phyloP scores from a whole-genome alignment of 139 green algal genomes.

The Tetradesmus lagerheimii region DNA sequence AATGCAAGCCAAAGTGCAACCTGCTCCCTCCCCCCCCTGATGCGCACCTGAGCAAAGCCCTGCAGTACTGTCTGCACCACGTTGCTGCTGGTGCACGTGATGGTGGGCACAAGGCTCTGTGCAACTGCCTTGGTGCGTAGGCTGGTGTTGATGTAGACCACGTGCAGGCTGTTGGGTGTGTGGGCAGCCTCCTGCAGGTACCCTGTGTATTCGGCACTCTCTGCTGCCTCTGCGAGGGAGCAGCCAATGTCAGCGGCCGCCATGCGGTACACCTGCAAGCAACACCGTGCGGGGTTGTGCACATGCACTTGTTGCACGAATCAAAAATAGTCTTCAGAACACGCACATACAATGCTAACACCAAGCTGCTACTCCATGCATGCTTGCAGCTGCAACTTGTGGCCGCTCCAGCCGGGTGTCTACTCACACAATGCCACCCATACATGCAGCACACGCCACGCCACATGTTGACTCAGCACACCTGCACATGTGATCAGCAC shows the following conservation, averaged over 20 bases:
- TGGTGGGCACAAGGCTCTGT: conserved; percentile 92
- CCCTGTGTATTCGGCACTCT: conserved; percentile 77
- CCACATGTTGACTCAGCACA: too few species aligned
- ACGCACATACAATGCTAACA: too few species aligned
- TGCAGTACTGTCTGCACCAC: conserved; percentile 98
- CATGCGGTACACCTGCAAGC: conserved; percentile 91
- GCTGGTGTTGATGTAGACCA: conserved; percentile 99
- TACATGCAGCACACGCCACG: too few species aligned
- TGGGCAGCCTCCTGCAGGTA: conserved; percentile 75
- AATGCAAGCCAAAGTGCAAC: neutral
- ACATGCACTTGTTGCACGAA: too few species aligned
- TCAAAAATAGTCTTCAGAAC: too few species aligned
- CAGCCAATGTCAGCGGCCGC: conserved; percentile 89
- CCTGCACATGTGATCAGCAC: conserved; percentile 1
- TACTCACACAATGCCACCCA: too few species aligned
- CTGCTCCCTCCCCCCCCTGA: too few species aligned
- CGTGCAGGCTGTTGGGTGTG: conserved; percentile 83
- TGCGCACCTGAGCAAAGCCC: conserved; percentile 84
- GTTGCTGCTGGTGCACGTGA: conserved; percentile 99
- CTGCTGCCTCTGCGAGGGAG: conserved; percentile 95
- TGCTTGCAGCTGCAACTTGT: too few species aligned
- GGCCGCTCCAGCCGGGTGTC: too few species aligned
- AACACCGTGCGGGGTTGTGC: too few species aligned
- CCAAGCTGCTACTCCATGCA: too few species aligned
- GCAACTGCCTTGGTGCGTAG: conserved; percentile 93